phyloP scores from a whole-genome alignment of 768 basidiomycete genomes.

The Glaciozyma antarctica region DNA sequence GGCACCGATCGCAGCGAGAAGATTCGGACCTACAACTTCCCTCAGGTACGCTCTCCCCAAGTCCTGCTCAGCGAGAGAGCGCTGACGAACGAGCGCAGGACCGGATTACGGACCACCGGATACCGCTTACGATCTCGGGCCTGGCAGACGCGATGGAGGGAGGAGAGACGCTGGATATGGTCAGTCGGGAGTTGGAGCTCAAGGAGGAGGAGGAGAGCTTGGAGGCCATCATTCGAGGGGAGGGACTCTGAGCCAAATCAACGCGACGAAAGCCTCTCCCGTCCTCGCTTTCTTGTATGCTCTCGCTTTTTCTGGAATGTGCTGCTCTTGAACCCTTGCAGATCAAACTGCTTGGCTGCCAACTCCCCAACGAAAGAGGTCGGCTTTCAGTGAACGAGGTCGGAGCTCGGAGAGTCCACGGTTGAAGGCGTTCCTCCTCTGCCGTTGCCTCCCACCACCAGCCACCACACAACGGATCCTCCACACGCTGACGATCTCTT shows the following conservation, averaged over 20 bases:
- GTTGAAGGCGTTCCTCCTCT: no score
- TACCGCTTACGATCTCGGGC: slow-evolving; percentile 57
- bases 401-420: no score
- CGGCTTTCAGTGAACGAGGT: no score
- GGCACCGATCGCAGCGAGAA: slow-evolving; percentile 85
- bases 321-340: no score
- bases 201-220: slow-evolving; percentile 20
- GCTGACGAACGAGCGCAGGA: slow-evolving; percentile 47
- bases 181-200: slow-evolving; percentile 19
- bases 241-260: background rate
- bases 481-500: no score
- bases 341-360: no score
- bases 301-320: no score
- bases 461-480: no score
- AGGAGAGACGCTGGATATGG: slow-evolving; percentile 39
- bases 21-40: slow-evolving; percentile 89
- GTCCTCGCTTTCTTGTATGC: no score
- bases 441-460: no score
- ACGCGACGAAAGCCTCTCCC: no score
- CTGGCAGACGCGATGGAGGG: slow-evolving; percentile 45
- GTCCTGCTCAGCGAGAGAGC: background rate
- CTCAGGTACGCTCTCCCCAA: slow-evolving; percentile 50
- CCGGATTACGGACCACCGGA: slow-evolving; percentile 84
- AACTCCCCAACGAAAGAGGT: no score
- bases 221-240: slow-evolving; percentile 8